Evolutionary conservation across 352 stramenopile species (phyloP).

Genomic region (Globisporangium sylvaticum): DNA sequence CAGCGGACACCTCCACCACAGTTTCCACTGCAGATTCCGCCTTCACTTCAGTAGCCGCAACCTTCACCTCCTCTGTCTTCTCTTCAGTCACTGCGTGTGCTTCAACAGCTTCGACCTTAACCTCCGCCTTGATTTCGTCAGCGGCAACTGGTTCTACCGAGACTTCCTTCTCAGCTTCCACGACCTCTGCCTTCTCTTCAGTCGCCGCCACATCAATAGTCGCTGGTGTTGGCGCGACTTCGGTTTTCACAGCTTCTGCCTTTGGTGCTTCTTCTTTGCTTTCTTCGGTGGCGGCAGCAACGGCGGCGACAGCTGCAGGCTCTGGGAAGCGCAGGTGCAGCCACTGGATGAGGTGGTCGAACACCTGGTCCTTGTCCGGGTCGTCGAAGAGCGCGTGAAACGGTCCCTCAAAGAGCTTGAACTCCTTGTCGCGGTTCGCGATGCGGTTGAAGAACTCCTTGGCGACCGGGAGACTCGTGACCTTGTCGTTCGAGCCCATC

Average conservation of each 20-base stretch:
- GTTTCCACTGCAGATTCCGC: neutral
- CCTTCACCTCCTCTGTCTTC: neutral
- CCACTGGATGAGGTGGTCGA: conserved; percentile 39
- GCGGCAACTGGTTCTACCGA: neutral
- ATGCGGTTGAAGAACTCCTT: conserved; percentile 39
- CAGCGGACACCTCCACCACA: neutral
- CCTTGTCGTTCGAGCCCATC: conserved; percentile 45
- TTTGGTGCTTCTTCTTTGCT: conserved; percentile 14
- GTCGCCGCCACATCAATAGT: neutral
- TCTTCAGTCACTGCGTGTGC: neutral
- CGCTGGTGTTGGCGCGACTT: neutral
- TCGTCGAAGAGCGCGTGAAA: conserved; percentile 67
- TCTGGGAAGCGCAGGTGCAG: conserved; percentile 36
- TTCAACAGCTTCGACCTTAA: neutral
- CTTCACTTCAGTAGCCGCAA: neutral
- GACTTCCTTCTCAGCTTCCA: neutral
- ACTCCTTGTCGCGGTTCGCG: conserved; percentile 47
- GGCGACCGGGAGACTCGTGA: conserved; percentile 43
- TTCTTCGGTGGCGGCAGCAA: neutral
- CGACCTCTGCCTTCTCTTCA: neutral
- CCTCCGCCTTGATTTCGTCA: neutral
- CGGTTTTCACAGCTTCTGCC: conserved; percentile 10
- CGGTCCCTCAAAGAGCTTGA: conserved; percentile 46
- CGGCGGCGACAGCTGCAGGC: neutral
- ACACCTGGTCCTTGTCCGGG: conserved; percentile 47